Evolutionary conservation across 2,329 filamentous ascomycete genomes (phyloP).

Genomic region (Fusarium sp.): DNA sequence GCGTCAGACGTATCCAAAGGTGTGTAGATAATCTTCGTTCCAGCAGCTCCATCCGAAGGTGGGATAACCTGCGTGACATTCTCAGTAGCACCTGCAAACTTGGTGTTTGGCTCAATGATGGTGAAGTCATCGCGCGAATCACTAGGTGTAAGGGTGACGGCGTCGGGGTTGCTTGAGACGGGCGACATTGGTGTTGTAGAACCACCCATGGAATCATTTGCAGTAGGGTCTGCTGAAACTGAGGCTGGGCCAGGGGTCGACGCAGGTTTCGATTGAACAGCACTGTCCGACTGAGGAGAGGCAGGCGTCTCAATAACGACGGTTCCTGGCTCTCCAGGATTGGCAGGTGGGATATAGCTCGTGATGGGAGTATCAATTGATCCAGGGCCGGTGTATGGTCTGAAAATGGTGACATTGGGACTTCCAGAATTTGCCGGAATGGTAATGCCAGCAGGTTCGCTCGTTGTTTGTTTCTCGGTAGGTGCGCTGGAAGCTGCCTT

Average conservation of each 20-base stretch:
- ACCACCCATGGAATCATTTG: background rate
- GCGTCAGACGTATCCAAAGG: constrained; percentile 13
- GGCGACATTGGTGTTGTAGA: background rate
- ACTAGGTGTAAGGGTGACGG: constrained; percentile 24
- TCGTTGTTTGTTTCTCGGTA: background rate
- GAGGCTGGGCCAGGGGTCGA: constrained; percentile 5
- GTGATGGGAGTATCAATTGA: background rate
- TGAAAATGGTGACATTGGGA: background rate
- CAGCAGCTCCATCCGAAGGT: constrained; percentile 18
- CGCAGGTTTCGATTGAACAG: background rate
- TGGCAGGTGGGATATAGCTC: background rate
- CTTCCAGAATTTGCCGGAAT: constrained; percentile 6
- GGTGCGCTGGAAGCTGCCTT: background rate
- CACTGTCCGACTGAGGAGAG: background rate
- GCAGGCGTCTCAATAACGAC: constrained; percentile 14
- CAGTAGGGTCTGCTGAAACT: constrained; percentile 8
- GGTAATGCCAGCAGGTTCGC: constrained; percentile 1
- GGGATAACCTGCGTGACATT: constrained; percentile 31
- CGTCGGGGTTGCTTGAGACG: constrained; percentile 18
- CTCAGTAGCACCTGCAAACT: constrained; percentile 26
- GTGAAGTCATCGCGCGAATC: constrained; percentile 33
- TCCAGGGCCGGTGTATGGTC: constrained; percentile 5
- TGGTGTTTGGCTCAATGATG: constrained; percentile 31
- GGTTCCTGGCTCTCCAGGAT: background rate
- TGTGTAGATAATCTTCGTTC: constrained; percentile 33